Percentiles rank a stretch among this genome's conserved stretches.
These are phyloP conservation scores for Populus tremula DNA, from an alignment of 345 rosid species.

Conservation along the genomic window DNA sequence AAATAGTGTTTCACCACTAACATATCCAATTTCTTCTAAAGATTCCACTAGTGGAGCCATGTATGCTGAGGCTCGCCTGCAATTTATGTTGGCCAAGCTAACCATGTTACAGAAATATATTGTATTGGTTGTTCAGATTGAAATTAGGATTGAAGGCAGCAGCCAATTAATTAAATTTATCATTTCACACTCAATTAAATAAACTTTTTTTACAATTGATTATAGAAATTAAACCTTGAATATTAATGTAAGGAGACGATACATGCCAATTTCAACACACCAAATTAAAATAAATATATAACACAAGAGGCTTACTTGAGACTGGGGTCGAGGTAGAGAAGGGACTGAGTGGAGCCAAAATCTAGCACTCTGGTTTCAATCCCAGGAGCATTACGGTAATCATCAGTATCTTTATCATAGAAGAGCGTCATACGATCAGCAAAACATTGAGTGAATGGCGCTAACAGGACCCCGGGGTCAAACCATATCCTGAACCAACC, in stretches of 20 bases:
- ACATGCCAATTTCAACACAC: no score
- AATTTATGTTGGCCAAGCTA: background rate
- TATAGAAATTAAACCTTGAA: no score
- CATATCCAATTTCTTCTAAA: constrained; percentile 55
- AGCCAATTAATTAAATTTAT: no score
- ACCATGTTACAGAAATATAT: background rate
- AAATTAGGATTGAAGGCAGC: no score
- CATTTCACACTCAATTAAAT: no score
- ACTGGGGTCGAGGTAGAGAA: constrained; percentile 62
- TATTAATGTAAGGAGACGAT: no score
- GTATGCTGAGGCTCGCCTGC: constrained; percentile 55
- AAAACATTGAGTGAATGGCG: constrained; percentile 72
- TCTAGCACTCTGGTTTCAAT: constrained; percentile 58
- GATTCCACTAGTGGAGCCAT: constrained; percentile 67
- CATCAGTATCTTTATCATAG: constrained; percentile 60
- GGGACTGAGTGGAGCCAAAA: constrained; percentile 73
- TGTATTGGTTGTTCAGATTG: no score
- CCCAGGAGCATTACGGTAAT: constrained; percentile 69
- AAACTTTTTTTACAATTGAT: no score
- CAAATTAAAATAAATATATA: background rate
- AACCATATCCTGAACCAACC: constrained; percentile 96
- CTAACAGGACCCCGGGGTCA: constrained; percentile 57
- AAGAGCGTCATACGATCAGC: constrained; percentile 66
- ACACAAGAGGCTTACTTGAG: constrained; percentile 49
- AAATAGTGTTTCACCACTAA: constrained; percentile 49